Evolutionary conservation across 2,329 filamentous ascomycete genomes (phyloP), one percentile per base, ranked within the genome.

Genomic region (Knoxdaviesia capensis): DNA sequence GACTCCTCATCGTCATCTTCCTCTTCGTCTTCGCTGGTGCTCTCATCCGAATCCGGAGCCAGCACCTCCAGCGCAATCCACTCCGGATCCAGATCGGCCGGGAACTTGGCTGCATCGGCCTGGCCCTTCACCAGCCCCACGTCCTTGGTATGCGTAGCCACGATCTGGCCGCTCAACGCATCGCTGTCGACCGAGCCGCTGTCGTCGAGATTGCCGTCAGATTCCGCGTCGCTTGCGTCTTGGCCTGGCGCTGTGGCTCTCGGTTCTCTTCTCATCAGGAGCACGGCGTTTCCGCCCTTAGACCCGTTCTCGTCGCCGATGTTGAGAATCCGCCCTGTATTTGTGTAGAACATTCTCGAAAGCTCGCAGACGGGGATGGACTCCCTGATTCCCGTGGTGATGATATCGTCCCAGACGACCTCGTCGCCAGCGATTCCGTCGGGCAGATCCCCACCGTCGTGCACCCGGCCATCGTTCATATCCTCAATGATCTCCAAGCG

Each of bases 31-130:
- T 20, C 20, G 20, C 20, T 20, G 2, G 20, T 20, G 20, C 20
- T 20, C 20, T 20, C 20, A 20, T 20, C 20, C 3, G 20, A 20
- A 3, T 74, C 66, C 50, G 83, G 77, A 10, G 73, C 70, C 53
- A 79, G 90, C 1, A 94, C 82, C 54, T 94, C 85, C 10, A 94
- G 74, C 0, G 87, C 87, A 48, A 94, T 72, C 87, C 87, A 94
- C 57, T 93, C 87, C 0, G 80, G 76, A 49, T 94, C 87, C 0
- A 94, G 64, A 45, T 86, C 80, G 1, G 68, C 65, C 1, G 85
- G 84, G 3, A 93, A 42, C 20, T 20, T 20, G 2, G 20, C 3
- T 20, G 20, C 20, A 20, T 20, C 20, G 20, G 20, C 20, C 20
- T 20, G 20, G 20, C 20, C 20, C 20, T 20, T 20, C 20, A 20